Percentiles rank a stretch among this genome's conserved stretches.
Evolutionary conservation across 768 basidiomycete species (phyloP).

Genomic region (Pulveroboletus frians): DNA sequence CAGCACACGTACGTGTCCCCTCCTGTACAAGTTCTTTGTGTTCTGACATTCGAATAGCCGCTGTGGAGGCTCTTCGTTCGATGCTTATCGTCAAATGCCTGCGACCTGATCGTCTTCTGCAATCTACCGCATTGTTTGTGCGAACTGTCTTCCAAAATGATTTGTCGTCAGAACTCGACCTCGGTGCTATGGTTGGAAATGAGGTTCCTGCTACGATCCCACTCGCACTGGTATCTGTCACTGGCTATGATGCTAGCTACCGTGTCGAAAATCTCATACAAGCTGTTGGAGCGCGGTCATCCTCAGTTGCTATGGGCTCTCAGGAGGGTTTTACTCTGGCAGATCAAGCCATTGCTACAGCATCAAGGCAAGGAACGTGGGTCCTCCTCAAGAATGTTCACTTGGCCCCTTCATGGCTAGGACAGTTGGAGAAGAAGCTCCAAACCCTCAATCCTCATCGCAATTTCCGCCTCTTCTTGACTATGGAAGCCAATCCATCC

Average conservation of each 20-base stretch:
- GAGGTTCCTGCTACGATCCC: conserved; percentile 82
- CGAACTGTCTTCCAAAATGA: conserved; percentile 74
- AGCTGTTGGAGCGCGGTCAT: conserved; percentile 68
- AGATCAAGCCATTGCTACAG: conserved; percentile 91
- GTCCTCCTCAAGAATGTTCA: conserved; percentile 97
- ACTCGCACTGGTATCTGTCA: conserved; percentile 85
- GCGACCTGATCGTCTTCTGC: conserved; percentile 86
- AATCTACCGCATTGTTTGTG: conserved; percentile 74
- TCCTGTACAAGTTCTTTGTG: not conserved
- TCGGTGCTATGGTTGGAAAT: conserved; percentile 69
- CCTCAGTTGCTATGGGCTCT: conserved; percentile 96
- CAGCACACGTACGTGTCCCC: conserved; percentile 58
- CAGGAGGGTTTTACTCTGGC: conserved; percentile 95
- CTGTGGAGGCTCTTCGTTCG: conserved; percentile 67
- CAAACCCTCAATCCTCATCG: conserved; percentile 87
- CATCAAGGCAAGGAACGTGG: conserved; percentile 92
- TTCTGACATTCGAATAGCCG: conserved; percentile 41
- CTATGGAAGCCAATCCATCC: conserved; percentile 93
- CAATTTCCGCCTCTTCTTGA: conserved; percentile 94
- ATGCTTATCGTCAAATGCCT: conserved; percentile 84
- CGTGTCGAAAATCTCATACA: conserved; percentile 85
- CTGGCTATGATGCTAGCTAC: conserved; percentile 98
- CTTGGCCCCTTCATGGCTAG: conserved; percentile 92
- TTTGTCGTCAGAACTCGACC: conserved; percentile 73
- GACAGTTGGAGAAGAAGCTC: conserved; percentile 92